Conservation (phyloP, 129 eudicot genomes). For the Flaveria sonorensis region DNA sequence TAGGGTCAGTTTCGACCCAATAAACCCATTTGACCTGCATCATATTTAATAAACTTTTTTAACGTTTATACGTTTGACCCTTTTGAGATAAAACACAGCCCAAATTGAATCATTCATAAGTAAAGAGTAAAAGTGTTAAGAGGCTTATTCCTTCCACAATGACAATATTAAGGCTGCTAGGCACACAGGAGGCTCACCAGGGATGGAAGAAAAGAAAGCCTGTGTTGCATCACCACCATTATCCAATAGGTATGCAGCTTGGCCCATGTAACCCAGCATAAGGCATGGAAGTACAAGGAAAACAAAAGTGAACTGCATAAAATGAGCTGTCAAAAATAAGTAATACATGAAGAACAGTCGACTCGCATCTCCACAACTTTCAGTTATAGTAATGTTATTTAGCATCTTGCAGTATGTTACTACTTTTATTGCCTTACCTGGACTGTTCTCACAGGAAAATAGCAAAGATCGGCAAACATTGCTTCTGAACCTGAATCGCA, state of each 20-base stretch:
- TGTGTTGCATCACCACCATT: slow-evolving; percentile 65
- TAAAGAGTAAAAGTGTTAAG: neutral
- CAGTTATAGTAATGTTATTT: slow-evolving; percentile 2
- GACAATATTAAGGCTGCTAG: slow-evolving; percentile 9
- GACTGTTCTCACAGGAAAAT: slow-evolving; percentile 91
- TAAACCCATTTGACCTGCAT: neutral
- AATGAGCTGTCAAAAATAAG: slow-evolving; percentile 14
- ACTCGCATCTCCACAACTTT: neutral
- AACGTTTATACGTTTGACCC: neutral
- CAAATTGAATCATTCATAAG: neutral
- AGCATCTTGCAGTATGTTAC: neutral
- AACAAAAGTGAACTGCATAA: slow-evolving; percentile 77
- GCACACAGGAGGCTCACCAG: slow-evolving; percentile 55
- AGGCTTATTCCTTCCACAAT: slow-evolving; percentile 9
- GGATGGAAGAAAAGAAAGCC: slow-evolving; percentile 89
- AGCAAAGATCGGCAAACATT: slow-evolving; percentile 98
- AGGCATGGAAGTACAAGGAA: slow-evolving; percentile 96
- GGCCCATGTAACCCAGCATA: slow-evolving; percentile 93
- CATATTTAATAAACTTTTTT: neutral
- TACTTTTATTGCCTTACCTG: slow-evolving; percentile 55
- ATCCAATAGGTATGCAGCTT: slow-evolving; percentile 95
- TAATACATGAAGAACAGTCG: neutral
- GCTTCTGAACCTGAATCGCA: slow-evolving; percentile 89
- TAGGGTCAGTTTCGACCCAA: neutral
- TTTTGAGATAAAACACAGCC: neutral